Conservation (phyloP, 2,329 filamentous ascomycete genomes). For the Leptographium procerum region DNA sequence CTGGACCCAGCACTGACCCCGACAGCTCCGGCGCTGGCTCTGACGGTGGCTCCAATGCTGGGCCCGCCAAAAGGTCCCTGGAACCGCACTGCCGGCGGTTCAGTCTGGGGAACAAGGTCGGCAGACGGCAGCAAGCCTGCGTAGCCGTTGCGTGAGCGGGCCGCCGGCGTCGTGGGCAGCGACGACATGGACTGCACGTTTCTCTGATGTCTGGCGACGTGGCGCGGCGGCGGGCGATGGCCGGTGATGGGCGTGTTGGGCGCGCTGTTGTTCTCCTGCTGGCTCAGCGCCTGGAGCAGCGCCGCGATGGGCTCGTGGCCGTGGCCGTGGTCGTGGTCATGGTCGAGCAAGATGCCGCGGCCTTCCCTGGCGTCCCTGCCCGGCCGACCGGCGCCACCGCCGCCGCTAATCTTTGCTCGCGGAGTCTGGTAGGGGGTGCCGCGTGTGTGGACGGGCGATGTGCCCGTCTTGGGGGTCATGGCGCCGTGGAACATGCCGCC, state of each 20-base stretch:
- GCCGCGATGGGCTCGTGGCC: slow-evolving; percentile 62
- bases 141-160: slow-evolving; percentile 36
- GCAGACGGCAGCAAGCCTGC: slow-evolving; percentile 48
- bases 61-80: not conserved
- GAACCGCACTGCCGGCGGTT: slow-evolving; percentile 32
- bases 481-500: slow-evolving; percentile 55
- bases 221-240: slow-evolving; percentile 34
- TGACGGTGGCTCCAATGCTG: not conserved
- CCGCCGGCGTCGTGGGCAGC: slow-evolving; percentile 63
- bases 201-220: slow-evolving; percentile 54
- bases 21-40: slow-evolving; percentile 1
- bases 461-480: slow-evolving; percentile 40
- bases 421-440: slow-evolving; percentile 41
- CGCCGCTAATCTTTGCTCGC: slow-evolving; percentile 26
- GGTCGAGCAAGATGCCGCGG: slow-evolving; percentile 24
- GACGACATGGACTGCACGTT: slow-evolving; percentile 78
- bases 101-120: slow-evolving; percentile 49
- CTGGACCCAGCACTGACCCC: too few species aligned
- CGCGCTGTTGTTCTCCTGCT: slow-evolving; percentile 63
- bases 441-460: slow-evolving; percentile 34
- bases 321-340: slow-evolving; percentile 36
- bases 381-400: slow-evolving; percentile 26
- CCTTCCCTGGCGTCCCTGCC: not conserved
- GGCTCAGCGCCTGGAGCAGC: slow-evolving; percentile 70
- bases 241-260: slow-evolving; percentile 54